phyloP scores from a whole-genome alignment of 2,329 filamentous ascomycete species.

The Didymellaceae sp. region DNA sequence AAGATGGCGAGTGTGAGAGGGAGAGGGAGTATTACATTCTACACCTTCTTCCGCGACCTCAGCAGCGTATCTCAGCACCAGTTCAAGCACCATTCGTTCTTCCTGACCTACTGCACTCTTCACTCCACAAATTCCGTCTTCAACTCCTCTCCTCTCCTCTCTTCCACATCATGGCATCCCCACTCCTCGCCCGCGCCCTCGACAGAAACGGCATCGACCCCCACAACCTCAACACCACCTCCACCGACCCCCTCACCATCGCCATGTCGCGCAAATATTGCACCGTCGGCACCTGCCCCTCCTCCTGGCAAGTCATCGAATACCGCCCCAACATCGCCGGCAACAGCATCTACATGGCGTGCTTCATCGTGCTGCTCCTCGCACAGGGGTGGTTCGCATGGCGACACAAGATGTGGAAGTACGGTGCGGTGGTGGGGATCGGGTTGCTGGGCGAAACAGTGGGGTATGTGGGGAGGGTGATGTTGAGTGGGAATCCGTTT shows the following conservation, averaged over 20 bases:
- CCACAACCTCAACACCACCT: conserved; percentile 26
- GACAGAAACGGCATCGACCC: conserved; percentile 30
- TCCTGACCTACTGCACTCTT: no score
- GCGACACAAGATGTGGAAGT: conserved; percentile 53
- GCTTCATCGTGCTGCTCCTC: conserved; percentile 56
- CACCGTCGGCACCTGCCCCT: conserved; percentile 51
- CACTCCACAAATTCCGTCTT: no score
- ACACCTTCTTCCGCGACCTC: no score
- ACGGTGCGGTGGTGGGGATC: conserved; percentile 53
- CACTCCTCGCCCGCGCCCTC: conserved; percentile 8
- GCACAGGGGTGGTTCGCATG: conserved; percentile 55
- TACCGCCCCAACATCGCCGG: conserved; percentile 60
- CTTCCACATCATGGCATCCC: background rate
- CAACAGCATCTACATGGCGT: conserved; percentile 59
- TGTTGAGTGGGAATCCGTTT: conserved; percentile 61
- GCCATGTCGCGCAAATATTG: conserved; percentile 31
- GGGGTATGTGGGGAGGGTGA: conserved; percentile 62
- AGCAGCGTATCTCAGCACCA: no score
- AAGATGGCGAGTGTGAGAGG: no score
- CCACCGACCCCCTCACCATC: conserved; percentile 24
- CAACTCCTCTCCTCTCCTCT: background rate
- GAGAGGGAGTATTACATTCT: no score
- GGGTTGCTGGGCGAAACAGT: conserved; percentile 60
- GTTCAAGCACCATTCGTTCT: no score
- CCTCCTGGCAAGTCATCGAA: conserved; percentile 56